phyloP scores from a whole-genome alignment of 495 filamentous ascomycete genomes.

The Trichoderma reesei region DNA sequence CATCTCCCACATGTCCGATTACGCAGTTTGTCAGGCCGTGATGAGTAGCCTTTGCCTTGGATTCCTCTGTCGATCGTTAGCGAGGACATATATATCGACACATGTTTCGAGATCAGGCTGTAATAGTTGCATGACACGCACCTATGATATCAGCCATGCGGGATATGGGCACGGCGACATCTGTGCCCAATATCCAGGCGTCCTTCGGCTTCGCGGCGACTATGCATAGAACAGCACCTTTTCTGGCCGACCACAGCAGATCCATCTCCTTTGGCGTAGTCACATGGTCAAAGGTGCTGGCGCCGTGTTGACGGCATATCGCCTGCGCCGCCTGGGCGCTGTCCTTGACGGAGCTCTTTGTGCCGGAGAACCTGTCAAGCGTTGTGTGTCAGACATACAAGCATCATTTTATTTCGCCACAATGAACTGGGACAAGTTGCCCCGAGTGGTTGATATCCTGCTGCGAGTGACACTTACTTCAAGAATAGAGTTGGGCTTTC shows the following conservation, averaged over 20 bases:
- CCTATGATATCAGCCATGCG: slow-evolving; percentile 59
- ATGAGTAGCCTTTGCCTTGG: slow-evolving; percentile 40
- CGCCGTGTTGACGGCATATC: slow-evolving; percentile 37
- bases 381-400: background rate
- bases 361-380: slow-evolving; percentile 20
- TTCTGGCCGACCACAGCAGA: slow-evolving; percentile 59
- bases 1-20: slow-evolving; percentile 61
- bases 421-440: background rate
- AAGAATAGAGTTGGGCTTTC: slow-evolving; percentile 62
- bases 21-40: slow-evolving; percentile 41
- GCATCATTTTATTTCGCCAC: background rate
- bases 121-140: slow-evolving; percentile 11
- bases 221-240: slow-evolving; percentile 54
- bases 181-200: slow-evolving; percentile 56
- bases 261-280: slow-evolving; percentile 45
- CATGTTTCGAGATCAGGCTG: slow-evolving; percentile 1
- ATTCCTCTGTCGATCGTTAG: slow-evolving; percentile 31
- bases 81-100: background rate
- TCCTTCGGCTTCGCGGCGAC: slow-evolving; percentile 38
- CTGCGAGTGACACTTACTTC: slow-evolving; percentile 41
- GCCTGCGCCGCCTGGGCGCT: slow-evolving; percentile 27
- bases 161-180: slow-evolving; percentile 62
- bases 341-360: slow-evolving; percentile 26
- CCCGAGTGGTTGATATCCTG: no score
- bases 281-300: slow-evolving; percentile 49